Conservation (phyloP, 2,329 filamentous ascomycete species). For the Colletotrichum sidae region DNA sequence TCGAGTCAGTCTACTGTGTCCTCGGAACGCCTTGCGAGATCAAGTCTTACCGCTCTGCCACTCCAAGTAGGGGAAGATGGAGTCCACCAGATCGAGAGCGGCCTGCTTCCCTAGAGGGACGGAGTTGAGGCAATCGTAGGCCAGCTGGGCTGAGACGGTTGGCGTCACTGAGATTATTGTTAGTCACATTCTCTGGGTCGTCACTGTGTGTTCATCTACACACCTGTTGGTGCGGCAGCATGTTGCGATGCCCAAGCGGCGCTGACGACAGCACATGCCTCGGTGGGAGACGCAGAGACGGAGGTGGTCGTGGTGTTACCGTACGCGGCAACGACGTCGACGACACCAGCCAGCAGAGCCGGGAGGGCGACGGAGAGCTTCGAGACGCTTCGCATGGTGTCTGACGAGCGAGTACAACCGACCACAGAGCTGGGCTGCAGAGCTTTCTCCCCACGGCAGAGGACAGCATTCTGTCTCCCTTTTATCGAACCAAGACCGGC, state of each 20-base stretch:
- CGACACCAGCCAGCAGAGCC: conserved; percentile 16
- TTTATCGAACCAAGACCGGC: too few species aligned
- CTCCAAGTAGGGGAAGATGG: conserved; percentile 54
- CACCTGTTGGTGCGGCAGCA: conserved; percentile 15
- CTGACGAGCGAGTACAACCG: too few species aligned
- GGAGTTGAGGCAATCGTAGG: conserved; percentile 54
- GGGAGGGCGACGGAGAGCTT: conserved; percentile 15
- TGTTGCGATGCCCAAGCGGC: conserved; percentile 27
- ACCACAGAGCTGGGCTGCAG: too few species aligned
- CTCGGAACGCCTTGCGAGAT: too few species aligned
- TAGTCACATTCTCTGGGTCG: neutral
- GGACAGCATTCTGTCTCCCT: too few species aligned
- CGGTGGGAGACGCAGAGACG: neutral
- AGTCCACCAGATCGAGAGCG: conserved; percentile 52
- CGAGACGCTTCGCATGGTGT: too few species aligned
- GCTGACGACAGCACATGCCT: conserved; percentile 25
- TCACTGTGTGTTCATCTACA: neutral
- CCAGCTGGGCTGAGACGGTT: conserved; percentile 49
- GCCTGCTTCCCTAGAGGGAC: conserved; percentile 53
- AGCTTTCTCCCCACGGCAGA: too few species aligned
- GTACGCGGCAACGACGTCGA: neutral
- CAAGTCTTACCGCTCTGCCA: conserved; percentile 51
- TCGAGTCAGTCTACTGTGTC: neutral
- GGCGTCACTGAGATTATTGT: conserved; percentile 3
- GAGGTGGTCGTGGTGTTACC: conserved; percentile 14